Evolutionary conservation across 768 basidiomycete species (phyloP), one percentile per base, ranked within the genome.

Genomic region (Collybia sordida): DNA sequence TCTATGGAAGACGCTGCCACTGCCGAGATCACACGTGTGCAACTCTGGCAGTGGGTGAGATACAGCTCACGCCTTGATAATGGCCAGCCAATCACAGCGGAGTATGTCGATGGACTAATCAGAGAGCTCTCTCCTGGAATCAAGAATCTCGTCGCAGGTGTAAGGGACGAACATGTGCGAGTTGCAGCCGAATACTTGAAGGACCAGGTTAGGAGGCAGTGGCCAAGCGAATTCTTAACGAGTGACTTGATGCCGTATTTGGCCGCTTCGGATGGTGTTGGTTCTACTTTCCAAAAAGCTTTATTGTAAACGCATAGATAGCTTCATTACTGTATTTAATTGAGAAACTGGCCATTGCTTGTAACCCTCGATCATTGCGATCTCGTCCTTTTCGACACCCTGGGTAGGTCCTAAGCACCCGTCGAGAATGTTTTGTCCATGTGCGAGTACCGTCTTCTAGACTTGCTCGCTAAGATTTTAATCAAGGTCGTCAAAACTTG

Each of bases 1-100:
- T 82, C 96, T 65, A 96, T 95, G 95, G 94, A 96, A 72, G 93
- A 98, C 64, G 97, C 97, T 0, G 97, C 96, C 22, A 98, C 97
- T 7, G 97, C 96, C 7, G 97, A 99, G 70, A 99, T 99, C 56
- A 90, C 97, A 17, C 90, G 97, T 44, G 87, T 94, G 42, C 97
- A 99, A 71, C 82, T 99, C 28, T 99, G 97, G 97, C 94, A 97
- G 68, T 99, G 95, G 94, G 88, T 86, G 56, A 88, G 91, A 67
- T 87, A 95, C 62, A 75, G 75, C 39, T 69, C 81, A 53, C 83
- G 87, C 25, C 68, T 80, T 51, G 87, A 88, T 57, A 74, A 77
- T 5, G 90, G 91, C 31, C 75, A 81, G 60, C 70, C 75, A 19
- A 78, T 94, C 67, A 89, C 86, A 15, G 70, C 80, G 14, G 77